Base-by-base conservation (phyloP, 768 basidiomycete species). In the Tephrocybe rancida region DNA sequence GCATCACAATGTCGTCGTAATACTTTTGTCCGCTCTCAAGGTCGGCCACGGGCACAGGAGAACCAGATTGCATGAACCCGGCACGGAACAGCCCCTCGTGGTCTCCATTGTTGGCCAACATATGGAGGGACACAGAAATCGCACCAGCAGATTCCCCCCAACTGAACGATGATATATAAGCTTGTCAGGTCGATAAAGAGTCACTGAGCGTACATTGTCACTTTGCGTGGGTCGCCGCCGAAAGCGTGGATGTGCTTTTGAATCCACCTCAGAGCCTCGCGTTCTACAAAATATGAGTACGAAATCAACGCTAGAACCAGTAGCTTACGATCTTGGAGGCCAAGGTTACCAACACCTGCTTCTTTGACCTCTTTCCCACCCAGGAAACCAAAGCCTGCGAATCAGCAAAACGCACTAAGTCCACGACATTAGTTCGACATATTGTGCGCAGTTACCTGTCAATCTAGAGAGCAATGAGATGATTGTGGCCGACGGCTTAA, bases 181-280 rank as follows among this genome's bases (percentile, higher is more conserved):
- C 25, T 22, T n/a, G 19, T 35, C 13, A 18, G 19, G 18, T 34
- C 2, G 37, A n/a, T 13, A 13, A 13, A 6, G n/a, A 22, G 4
- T 35, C 18, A 8, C 8, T 27, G 5, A 1, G 55, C 78, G 48
- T 63, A 83, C 80, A 84, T 76, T 0, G 82, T 83, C 3, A 85
- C 85, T 63, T 82, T 84, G 2, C 62, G 64, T 0, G 82, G 79
- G 64, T 89, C 85, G 9, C 88, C 88, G 0, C 87, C 86, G 56
- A 88, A 89, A 7, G 72, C 69, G 29, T 65, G 57, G 57, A 88
- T 86, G 61, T 89, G 83, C 61, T 83, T 80, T 57, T 86, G 80
- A 1, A 89, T 71, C 87, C 87, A 89, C 50, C 79, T 66, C 6
- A 90, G 61, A 1, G 83, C 85, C 29, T 79, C 67, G 22, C 82